Base-by-base conservation (phyloP, 179 eudicot species). In the Silene noctiflora region DNA sequence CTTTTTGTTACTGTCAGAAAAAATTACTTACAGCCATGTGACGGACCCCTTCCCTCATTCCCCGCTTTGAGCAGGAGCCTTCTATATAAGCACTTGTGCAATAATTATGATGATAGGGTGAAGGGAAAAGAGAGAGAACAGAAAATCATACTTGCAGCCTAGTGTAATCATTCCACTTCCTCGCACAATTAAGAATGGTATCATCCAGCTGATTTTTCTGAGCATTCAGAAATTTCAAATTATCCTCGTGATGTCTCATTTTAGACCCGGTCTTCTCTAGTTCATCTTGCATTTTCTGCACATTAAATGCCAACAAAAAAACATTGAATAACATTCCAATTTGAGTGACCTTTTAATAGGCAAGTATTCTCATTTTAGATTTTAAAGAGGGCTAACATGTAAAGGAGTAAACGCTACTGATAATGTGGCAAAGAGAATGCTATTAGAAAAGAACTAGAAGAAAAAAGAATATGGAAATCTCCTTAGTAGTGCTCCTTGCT, bases 201-300 rank as follows among this genome's bases (percentile, higher is more conserved):
- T 89, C 96, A 48, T 94, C 98, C 77, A 92, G 82, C 77, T 79
- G 85, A 81, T 86, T 90, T 67, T 59, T 82, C 79, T 84, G 89
- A 74, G 76, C 56, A 84, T 80, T 91, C 72, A 94, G 76, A 74
- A 76, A 79, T 73, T 87, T 89, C 61, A 92, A 64, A 81, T 86
- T 89, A 14, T 87, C 94, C 81, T 92, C 98, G 59, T 92, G 91
- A 71, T 88, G 86, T 76, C 88, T 94, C 55, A 94, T 82, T 79
- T 79, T 84, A 74, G 75, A 77, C 74, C 97, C 97, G 6, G 79
- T 62, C 74, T 80, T 83, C 76, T 83, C 82, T 51, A 89, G 62
- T 61, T 89, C 98, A 80, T 90, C 90, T 82, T 94, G 85, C 77
- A 89, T 82, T 80, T 81, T 92, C 98, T 94, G 88, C 89, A 84